Conservation (phyloP, 306 rosid genomes). For the Fragaria ananassa region DNA sequence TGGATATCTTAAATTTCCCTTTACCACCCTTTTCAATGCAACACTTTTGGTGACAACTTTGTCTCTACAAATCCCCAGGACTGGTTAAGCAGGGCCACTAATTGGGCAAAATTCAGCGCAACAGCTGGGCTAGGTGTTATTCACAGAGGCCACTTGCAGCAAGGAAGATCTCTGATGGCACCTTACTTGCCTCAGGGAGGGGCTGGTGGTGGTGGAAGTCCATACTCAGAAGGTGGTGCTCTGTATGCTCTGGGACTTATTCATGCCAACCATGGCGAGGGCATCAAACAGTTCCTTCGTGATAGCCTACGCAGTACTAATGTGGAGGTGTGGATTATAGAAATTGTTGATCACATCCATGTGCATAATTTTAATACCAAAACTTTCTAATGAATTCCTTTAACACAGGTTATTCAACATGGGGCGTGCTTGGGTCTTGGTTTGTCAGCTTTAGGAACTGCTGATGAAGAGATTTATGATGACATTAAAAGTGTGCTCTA, state of each 20-base stretch:
- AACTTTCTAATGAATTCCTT: conserved; percentile 10
- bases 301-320: conserved; percentile 83
- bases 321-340: conserved; percentile 68
- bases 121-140: conserved; percentile 98
- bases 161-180: conserved; percentile 95
- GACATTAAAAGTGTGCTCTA: conserved; percentile 81
- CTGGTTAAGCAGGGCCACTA: conserved; percentile 98
- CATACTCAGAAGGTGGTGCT: conserved; percentile 96
- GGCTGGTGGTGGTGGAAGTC: conserved; percentile 92
- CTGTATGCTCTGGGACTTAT: conserved; percentile 95
- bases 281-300: conserved; percentile 92
- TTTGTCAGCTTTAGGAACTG: conserved; percentile 90
- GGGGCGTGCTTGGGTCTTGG: conserved; percentile 99
- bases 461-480: conserved; percentile 86
- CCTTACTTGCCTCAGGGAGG: conserved; percentile 97
- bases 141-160: conserved; percentile 95
- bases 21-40: conserved; percentile 4
- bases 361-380: conserved; percentile 13
- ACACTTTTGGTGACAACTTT: conserved; percentile 17
- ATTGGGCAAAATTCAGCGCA: conserved; percentile 98
- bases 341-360: conserved; percentile 7
- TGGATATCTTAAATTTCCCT: conserved; percentile 3
- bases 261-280: conserved; percentile 98
- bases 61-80: conserved; percentile 49
- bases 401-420: conserved; percentile 83